These are phyloP conservation scores for Barnettozyma vustinii DNA, from an alignment of 805 yeast genomes.

Conservation along the genomic window DNA sequence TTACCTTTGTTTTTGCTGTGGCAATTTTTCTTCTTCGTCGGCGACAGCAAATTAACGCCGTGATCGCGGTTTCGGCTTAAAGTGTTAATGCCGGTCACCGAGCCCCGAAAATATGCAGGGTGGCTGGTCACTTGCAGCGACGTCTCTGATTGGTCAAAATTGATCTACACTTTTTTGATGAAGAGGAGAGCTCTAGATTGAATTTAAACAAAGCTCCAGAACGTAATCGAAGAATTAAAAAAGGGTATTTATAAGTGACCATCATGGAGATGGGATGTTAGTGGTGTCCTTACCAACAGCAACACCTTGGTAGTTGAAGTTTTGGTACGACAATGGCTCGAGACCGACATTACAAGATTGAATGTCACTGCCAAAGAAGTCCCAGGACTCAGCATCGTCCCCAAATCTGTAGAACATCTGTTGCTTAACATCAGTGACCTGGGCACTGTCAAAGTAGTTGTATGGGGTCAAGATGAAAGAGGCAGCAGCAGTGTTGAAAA, in stretches of 20 bases:
- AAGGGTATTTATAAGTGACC: neutral
- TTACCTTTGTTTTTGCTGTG: neutral
- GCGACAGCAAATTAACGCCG: neutral
- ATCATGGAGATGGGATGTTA: conserved; percentile 19
- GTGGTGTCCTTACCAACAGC: conserved; percentile 20
- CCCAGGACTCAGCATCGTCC: conserved; percentile 19
- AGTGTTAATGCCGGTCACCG: neutral
- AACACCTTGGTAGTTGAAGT: conserved; percentile 21
- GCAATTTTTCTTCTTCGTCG: neutral
- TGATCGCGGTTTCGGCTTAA: neutral
- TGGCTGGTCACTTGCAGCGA: neutral
- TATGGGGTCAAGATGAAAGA: conserved; percentile 24
- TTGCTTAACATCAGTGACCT: conserved; percentile 21
- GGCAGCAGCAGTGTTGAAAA: conserved; percentile 24
- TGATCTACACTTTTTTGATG: no score
- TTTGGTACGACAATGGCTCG: conserved; percentile 12
- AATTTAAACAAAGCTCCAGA: neutral
- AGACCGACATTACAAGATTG: conserved; percentile 16
- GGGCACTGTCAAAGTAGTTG: conserved; percentile 25
- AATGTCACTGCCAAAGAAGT: conserved; percentile 21
- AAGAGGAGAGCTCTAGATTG: neutral
- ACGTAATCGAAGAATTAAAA: neutral
- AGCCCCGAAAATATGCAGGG: neutral
- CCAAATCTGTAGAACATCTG: conserved; percentile 18
- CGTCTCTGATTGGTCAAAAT: neutral